Evolutionary conservation across 352 stramenopile genomes (phyloP).

Genomic region (Globisporangium lucens): DNA sequence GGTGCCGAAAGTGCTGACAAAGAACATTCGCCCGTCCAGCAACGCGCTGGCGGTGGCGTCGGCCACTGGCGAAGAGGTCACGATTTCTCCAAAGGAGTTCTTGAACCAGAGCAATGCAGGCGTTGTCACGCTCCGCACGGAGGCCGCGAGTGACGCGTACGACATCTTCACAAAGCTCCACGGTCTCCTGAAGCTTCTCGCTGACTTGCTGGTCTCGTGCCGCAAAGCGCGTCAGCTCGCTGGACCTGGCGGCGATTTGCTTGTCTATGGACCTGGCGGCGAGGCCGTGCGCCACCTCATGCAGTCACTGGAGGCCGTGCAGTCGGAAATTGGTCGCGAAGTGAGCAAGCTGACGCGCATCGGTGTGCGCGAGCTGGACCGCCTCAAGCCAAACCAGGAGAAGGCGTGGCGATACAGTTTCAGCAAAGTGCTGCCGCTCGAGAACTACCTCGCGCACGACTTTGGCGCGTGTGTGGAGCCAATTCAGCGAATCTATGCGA

Average conservation of each 20-base stretch:
- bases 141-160: conserved; percentile 54
- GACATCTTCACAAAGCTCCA: conserved; percentile 77
- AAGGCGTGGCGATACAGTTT: conserved; percentile 85
- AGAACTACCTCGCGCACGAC: conserved; percentile 82
- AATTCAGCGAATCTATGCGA: conserved; percentile 86
- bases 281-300: conserved; percentile 81
- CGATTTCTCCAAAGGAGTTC: conserved; percentile 60
- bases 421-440: conserved; percentile 76
- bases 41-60: conserved; percentile 34
- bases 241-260: conserved; percentile 72
- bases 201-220: conserved; percentile 80
- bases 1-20: conserved; percentile 59
- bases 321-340: conserved; percentile 70
- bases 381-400: conserved; percentile 84
- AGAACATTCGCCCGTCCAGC: conserved; percentile 14
- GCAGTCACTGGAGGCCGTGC: conserved; percentile 77
- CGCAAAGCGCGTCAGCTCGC: conserved; percentile 79
- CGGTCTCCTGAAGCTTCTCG: conserved; percentile 73
- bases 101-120: conserved; percentile 73
- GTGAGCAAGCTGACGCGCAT: conserved; percentile 79
- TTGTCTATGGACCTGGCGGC: conserved; percentile 81
- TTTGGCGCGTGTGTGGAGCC: conserved; percentile 81
- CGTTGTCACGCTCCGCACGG: conserved; percentile 62
- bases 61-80: conserved; percentile 33
- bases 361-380: conserved; percentile 78